Base-by-base conservation (phyloP, 2,329 filamentous ascomycete genomes). In the Xylaria sp. region DNA sequence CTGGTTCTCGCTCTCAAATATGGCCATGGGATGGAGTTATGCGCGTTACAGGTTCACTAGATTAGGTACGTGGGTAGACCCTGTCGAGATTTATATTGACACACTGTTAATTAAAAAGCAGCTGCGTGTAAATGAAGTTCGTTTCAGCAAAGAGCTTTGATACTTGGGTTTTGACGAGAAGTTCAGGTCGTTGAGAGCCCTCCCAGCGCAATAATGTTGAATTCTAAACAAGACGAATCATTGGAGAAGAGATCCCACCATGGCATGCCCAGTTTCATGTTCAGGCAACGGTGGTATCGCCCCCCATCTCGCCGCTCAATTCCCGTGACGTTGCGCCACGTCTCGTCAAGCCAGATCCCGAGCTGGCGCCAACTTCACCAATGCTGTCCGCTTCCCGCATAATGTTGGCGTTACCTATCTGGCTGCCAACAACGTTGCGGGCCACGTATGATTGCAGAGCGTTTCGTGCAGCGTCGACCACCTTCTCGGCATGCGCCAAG, bases 251-350 rank as follows among this genome's bases (percentile, higher is more conserved):
- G 29, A 34, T 34, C 29, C 16, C 29, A 34, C 29, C 29, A 34
- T 13, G 29, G 16, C 11, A 7, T 34, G 8, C 5, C 9, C 29
- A 13, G 29, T 11, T 34, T 34, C 11, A 34, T 7, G 9, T 26
- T 29, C 17, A 56, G 9, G 47, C 57, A 16, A 47, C 47, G n/a
- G 55, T 45, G 39, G 83, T 86, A 77, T 86, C 83, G 17, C 83
- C 82, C 52, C 82, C 81, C 81, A 86, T 83, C 75, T 86, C 83
- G 46, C 82, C 83, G 63, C 78, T 77, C 70, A 85, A 63, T 62
- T 84, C 81, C 50, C 82, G 69, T 64, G 78, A 81, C 34, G 79
- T 80, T 44, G 77, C 71, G 1, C 79, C 79, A n/a, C 76, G 73
- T 22, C 76, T 59, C 47, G 59, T 62, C 52, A 65, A 52, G n/a